A percentile compares a stretch with the other conserved stretches of the same genome.
Conservation (phyloP, 257 asterid genomes). For the Rehmannia glutinosa region DNA sequence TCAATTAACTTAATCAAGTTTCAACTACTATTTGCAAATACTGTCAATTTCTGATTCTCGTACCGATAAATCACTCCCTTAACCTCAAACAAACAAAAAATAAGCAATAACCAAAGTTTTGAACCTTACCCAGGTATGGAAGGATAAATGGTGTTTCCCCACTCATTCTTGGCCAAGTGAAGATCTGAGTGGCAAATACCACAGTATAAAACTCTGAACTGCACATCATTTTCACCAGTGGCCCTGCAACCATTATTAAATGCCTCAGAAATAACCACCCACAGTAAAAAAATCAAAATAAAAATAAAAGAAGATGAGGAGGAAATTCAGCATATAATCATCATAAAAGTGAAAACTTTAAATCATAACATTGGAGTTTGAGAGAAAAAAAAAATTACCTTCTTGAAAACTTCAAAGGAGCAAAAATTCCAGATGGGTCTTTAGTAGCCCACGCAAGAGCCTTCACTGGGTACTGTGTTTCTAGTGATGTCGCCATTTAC, state of each 20-base stretch:
- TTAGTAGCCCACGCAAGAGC: no score
- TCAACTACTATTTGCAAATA: no score
- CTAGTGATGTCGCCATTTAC: no score
- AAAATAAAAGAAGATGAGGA: background rate
- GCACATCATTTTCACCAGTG: no score
- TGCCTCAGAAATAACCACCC: background rate
- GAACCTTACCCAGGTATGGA: conserved; percentile 38
- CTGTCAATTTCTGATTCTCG: background rate
- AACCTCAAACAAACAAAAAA: no score
- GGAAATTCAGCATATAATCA: background rate
- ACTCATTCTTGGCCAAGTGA: conserved; percentile 44
- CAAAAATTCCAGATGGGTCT: no score
- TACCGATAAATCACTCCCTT: background rate
- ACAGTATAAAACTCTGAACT: no score
- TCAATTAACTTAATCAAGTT: no score
- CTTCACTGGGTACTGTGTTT: no score
- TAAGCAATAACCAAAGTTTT: no score
- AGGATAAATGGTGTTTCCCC: conserved; percentile 37
- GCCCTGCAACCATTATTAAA: conserved; percentile 20
- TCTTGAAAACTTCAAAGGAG: conserved; percentile 30
- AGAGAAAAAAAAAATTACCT: conserved; percentile 16
- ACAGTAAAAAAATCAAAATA: background rate
- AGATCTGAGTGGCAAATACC: no score
- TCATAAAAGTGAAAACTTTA: background rate
- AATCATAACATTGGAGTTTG: no score